Evolutionary conservation across 257 asterid species (phyloP).

Genomic region (Cordia subcordata): DNA sequence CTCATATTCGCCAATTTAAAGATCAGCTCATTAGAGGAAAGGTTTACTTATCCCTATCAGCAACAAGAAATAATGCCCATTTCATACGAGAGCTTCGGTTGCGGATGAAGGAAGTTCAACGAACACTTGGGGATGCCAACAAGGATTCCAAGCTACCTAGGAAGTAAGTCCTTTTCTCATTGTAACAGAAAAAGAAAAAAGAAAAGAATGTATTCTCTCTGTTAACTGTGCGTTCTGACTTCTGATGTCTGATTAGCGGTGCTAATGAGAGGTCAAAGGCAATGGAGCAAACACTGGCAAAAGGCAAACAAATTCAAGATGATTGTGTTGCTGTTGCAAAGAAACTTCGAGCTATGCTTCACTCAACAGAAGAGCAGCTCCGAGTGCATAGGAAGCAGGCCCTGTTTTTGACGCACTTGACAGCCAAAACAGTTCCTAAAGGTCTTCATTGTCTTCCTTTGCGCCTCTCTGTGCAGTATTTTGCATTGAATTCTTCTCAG

Average conservation of each 20-base stretch:
- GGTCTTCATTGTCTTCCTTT: conserved; percentile 72
- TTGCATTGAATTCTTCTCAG: conserved; percentile 49
- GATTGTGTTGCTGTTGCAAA: conserved; percentile 50
- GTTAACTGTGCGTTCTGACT: background rate
- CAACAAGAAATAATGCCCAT: conserved; percentile 65
- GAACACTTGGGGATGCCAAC: conserved; percentile 70
- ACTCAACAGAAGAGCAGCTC: conserved; percentile 60
- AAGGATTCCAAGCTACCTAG: conserved; percentile 82
- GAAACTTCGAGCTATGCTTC: conserved; percentile 68
- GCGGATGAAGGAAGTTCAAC: conserved; percentile 75
- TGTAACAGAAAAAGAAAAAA: too few relatives aligned
- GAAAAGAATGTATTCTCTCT: conserved; percentile 1
- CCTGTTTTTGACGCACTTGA: conserved; percentile 52
- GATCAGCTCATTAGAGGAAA: conserved; percentile 69
- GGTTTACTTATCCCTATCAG: conserved; percentile 78
- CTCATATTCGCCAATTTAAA: conserved; percentile 63
- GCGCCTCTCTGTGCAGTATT: conserved; percentile 59
- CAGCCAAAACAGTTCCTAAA: conserved; percentile 64
- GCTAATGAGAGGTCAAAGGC: conserved; percentile 65
- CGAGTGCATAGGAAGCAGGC: conserved; percentile 57
- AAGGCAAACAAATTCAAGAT: conserved; percentile 81
- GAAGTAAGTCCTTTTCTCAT: conserved; percentile 39
- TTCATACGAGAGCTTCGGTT: conserved; percentile 77
- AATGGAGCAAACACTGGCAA: conserved; percentile 73
- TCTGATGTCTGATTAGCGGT: conserved; percentile 27